Base-by-base conservation (phyloP, 768 basidiomycete genomes). In the Nevesoporus exiguus region DNA sequence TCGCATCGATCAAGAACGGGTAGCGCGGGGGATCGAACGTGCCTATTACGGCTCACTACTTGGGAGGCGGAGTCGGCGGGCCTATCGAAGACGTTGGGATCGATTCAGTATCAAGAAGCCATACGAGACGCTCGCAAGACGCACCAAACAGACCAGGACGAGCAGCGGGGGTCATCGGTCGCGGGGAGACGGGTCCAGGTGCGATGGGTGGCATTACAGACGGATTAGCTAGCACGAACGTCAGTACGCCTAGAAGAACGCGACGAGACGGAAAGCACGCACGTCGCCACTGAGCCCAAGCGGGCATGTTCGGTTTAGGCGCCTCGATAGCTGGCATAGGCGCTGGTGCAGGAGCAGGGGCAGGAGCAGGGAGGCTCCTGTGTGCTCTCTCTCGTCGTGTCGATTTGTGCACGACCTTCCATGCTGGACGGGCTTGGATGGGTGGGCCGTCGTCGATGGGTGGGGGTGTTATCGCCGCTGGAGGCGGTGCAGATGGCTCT, bases 221-320 rank as follows among this genome's bases (percentile, higher is more conserved):
- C 3, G 86, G 85, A 62, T 88, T 88, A 4, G 88, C 88, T 89
- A 52, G 13, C 48, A 36, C 17, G 4, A 2, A n/a, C 34, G 9
- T 52, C 48, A 58, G 52, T 5, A 21, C 2, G n/a, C 7, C 3
- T 8, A 46, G 5, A 21, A 46, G 5, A 21, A 30, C 19, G 25
- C 14, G 15, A 43, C 22, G 40, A 17, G 8, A 5, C 14, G 5
- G 3, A 17, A 21, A 17, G 37, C 8, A 58, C 58, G 30, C 66
- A 92, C 89, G 90, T 75, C 84, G 78, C 90, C 89, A 92, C 61
- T 90, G 88, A 0, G 89, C 82, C 90, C 90, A 92, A 1, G 90
- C 81, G n/a, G 88, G 88, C 27, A 82, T 19, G 33, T 79, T 77
- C 0, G 79, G 77, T 61, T 80, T 79, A 0, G 80, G 74, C 11